Conservation (phyloP, 768 basidiomycete genomes). For the Chiua virens region DNA sequence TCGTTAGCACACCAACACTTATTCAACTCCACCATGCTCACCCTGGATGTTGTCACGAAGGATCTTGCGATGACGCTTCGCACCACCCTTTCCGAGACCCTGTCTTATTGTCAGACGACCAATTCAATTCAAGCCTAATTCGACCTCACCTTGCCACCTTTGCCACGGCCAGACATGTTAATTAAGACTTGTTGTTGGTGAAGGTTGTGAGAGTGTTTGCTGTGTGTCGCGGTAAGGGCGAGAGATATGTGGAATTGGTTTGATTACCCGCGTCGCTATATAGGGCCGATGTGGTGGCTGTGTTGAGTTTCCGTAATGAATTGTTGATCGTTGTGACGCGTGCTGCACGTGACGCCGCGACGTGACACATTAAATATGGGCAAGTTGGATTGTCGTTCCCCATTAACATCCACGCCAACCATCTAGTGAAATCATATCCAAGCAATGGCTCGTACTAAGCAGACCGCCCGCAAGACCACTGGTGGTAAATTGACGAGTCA, state of each 20-base stretch:
- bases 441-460: conserved; percentile 72
- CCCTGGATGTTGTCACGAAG: conserved; percentile 81
- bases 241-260: background rate
- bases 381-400: conserved; percentile 55
- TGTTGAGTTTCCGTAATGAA: conserved; percentile 25
- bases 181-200: conserved; percentile 5
- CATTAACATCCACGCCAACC: conserved; percentile 1
- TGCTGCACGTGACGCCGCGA: conserved; percentile 31
- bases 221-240: conserved; percentile 6
- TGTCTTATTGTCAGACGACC: conserved; percentile 23
- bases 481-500: conserved; percentile 47
- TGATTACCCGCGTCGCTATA: conserved; percentile 14
- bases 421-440: conserved; percentile 4
- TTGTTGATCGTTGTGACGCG: conserved; percentile 24
- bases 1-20: background rate
- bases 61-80: conserved; percentile 95
- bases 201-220: conserved; percentile 11
- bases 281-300: conserved; percentile 24
- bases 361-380: conserved; percentile 24
- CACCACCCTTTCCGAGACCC: conserved; percentile 97
- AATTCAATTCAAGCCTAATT: background rate
- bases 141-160: conserved; percentile 78
- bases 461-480: conserved; percentile 76
- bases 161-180: conserved; percentile 93
- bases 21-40: conserved; percentile 24